Base-by-base conservation (phyloP, 2,329 filamentous ascomycete species). In the Bimuria novae-zelandiae region DNA sequence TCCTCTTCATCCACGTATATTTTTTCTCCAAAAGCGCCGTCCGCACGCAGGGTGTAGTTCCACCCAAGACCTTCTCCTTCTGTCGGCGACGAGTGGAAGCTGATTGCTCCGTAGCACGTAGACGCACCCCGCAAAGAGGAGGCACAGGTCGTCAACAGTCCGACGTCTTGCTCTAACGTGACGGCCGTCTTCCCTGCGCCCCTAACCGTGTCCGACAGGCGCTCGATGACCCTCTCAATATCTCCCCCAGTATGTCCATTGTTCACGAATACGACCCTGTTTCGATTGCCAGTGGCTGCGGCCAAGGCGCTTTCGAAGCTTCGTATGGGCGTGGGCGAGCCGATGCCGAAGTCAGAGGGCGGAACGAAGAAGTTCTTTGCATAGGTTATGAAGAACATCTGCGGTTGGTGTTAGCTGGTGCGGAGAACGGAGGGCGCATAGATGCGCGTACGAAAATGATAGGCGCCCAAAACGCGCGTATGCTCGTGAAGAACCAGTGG, bases 41-140 rank as follows among this genome's bases (percentile, higher is more conserved):
- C 92, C 2, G 86, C 86, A 51, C 89, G 81, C 22, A 96, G 79
- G 0, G 90, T 92, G 68, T 96, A 97, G 73, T 94, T 95, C 92
- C 92, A 96, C 39, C 83, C 73, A 1, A 82, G 82, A 6, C 80
- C 82, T 1, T 70, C 57, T 8, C 90, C 90, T 75, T 94, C 87
- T 1, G 74, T 80, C 0, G 91, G 90, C 4, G 90, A 95, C 0
- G 87, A 87, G 49, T 85, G 79, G 75, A 95, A 93, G 4, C 88
- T 84, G 1, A 89, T 82, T 7, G 88, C 90, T 16, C 84, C 88
- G 67, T 87, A 92, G 71, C 90, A 94, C 1, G 74, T 76, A 11
- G 88, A 88, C 1, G 89, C 85, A 16, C 89, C 89, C 23, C 78
- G 68, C 54, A 81, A 65, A 1, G 77, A 76, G 56, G 77, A 77